Conservation (phyloP, 257 asterid species). For the Cinchona pubescens region DNA sequence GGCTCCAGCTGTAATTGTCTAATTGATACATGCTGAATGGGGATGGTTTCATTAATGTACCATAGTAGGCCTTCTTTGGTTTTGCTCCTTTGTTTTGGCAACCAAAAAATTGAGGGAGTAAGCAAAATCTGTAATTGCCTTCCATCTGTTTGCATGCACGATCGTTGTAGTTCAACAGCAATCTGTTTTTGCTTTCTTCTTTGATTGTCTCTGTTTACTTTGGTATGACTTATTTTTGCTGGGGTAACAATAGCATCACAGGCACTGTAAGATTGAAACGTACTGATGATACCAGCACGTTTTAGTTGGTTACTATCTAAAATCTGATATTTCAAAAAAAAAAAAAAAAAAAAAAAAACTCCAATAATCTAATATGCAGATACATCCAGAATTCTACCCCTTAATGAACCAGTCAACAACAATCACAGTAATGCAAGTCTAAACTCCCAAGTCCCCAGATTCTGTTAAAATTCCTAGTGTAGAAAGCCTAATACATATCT, state of each 20-base stretch:
- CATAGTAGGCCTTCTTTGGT: background rate
- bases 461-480: no score
- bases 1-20: background rate
- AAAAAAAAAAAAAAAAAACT: no score
- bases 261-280: no score
- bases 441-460: no score
- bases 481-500: background rate
- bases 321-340: no score
- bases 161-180: background rate
- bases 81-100: background rate
- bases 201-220: background rate
- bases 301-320: no score
- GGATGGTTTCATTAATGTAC: background rate
- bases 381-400: no score
- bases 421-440: no score
- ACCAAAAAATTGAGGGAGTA: background rate
- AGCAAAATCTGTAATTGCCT: background rate
- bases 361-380: no score
- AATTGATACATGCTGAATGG: background rate
- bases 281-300: no score
- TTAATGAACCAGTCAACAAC: no score
- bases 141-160: constrained; percentile 1
- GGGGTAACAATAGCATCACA: no score
- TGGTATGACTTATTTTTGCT: background rate
- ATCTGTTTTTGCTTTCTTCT: background rate